Conservation (phyloP, 2,329 filamentous ascomycete species). For the Tolypocladium paradoxum region DNA sequence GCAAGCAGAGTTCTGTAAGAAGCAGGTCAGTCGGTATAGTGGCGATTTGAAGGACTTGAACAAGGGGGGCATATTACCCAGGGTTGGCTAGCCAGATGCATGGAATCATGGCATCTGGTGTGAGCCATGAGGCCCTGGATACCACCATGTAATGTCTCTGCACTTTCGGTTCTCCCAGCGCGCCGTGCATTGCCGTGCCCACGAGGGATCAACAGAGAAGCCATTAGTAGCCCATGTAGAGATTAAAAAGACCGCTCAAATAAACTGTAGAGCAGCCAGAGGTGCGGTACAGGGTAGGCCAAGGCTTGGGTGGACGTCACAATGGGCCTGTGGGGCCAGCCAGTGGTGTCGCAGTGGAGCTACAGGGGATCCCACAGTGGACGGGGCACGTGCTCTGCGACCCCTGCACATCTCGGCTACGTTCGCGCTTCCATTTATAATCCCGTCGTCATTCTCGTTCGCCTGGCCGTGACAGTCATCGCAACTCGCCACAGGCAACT, state of each 20-base stretch:
- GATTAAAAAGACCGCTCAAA: too few relatives aligned
- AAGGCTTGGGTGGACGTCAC: too few relatives aligned
- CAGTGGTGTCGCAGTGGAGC: background rate
- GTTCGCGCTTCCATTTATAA: background rate
- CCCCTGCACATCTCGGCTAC: background rate
- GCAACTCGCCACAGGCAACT: background rate
- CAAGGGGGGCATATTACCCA: conserved; percentile 9
- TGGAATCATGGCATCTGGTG: too few relatives aligned
- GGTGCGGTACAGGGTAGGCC: background rate
- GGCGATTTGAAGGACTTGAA: conserved; percentile 10
- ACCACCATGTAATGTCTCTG: background rate
- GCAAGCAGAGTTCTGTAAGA: conserved; percentile 5
- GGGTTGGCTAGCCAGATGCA: background rate
- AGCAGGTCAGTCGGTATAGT: conserved; percentile 7
- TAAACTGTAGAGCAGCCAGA: background rate
- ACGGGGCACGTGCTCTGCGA: background rate
- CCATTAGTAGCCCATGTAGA: background rate
- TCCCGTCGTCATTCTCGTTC: background rate
- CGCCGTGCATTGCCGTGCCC: background rate
- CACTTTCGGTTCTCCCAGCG: background rate
- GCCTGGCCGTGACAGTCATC: background rate
- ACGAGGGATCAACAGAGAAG: background rate
- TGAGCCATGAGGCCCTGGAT: background rate
- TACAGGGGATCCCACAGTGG: background rate
- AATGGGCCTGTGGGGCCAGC: too few relatives aligned